Evolutionary conservation across 345 rosid genomes (phyloP).

Genomic region (Rubroshorea leprosula): DNA sequence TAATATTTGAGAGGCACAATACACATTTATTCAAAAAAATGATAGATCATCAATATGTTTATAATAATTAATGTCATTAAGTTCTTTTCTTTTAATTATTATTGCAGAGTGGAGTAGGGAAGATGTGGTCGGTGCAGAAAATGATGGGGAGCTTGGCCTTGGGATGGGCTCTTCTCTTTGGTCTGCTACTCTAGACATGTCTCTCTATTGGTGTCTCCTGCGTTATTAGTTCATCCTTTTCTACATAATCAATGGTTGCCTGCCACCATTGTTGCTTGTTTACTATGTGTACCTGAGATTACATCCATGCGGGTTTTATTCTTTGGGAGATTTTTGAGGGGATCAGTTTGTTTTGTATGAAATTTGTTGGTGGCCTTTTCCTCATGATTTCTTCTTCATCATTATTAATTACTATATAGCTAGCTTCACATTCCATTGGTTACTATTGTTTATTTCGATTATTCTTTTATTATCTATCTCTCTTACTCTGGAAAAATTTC

Average conservation of each 20-base stretch:
- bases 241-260: conserved; percentile 13
- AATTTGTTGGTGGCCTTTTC: conserved; percentile 17
- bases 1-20: too few species aligned
- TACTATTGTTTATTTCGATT: too few species aligned
- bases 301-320: conserved; percentile 33
- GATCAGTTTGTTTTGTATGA: conserved; percentile 15
- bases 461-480: too few species aligned
- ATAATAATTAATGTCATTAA: too few species aligned
- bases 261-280: conserved; percentile 19
- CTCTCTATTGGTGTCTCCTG: not conserved
- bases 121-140: conserved; percentile 21
- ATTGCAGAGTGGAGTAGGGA: conserved; percentile 55
- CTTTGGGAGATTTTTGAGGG: conserved; percentile 38
- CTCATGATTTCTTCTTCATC: not conserved
- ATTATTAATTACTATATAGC: too few species aligned
- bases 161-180: conserved; percentile 28
- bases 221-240: conserved; percentile 1
- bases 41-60: too few species aligned
- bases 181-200: conserved; percentile 30
- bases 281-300: conserved; percentile 16
- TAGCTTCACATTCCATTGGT: not conserved
- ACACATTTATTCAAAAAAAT: too few species aligned
- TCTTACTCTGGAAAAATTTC: too few species aligned
- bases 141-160: conserved; percentile 30
- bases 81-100: too few species aligned